Conservation (phyloP, 805 yeast genomes). For the Hanseniaspora thailandica region DNA sequence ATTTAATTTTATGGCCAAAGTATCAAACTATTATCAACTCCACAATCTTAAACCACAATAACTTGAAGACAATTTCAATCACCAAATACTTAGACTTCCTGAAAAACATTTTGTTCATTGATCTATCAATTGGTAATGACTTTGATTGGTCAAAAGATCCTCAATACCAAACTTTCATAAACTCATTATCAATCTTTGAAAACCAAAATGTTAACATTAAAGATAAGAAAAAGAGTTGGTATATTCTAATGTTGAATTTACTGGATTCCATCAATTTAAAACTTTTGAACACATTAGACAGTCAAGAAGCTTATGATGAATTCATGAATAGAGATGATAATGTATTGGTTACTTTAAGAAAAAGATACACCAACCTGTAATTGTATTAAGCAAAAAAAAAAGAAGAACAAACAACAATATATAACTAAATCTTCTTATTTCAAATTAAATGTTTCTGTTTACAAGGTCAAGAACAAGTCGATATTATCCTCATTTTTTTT, state of each 20-base stretch:
- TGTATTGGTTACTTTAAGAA: background rate
- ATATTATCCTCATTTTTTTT: no score
- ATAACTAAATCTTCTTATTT: no score
- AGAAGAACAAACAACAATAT: no score
- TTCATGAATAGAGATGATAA: background rate
- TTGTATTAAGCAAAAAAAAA: no score
- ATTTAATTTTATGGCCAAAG: conserved; percentile 70
- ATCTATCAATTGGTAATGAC: conserved; percentile 27
- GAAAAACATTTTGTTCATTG: conserved; percentile 55
- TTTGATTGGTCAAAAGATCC: conserved; percentile 47
- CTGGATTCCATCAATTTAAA: conserved; percentile 1
- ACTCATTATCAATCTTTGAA: conserved; percentile 73
- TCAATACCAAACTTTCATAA: conserved; percentile 49
- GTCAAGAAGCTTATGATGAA: background rate
- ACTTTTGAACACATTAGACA: background rate
- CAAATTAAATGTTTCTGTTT: no score
- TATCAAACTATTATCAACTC: conserved; percentile 39
- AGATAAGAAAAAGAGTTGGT: background rate
- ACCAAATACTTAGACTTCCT: conserved; percentile 50
- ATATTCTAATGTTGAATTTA: conserved; percentile 2
- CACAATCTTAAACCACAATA: background rate
- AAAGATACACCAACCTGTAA: background rate
- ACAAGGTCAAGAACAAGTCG: no score
- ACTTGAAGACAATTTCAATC: background rate
- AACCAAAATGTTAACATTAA: conserved; percentile 18